Evolutionary conservation across 2,329 filamentous ascomycete species (phyloP), one percentile per base, ranked within the genome.

Genomic region (Thielaviopsis musarum): DNA sequence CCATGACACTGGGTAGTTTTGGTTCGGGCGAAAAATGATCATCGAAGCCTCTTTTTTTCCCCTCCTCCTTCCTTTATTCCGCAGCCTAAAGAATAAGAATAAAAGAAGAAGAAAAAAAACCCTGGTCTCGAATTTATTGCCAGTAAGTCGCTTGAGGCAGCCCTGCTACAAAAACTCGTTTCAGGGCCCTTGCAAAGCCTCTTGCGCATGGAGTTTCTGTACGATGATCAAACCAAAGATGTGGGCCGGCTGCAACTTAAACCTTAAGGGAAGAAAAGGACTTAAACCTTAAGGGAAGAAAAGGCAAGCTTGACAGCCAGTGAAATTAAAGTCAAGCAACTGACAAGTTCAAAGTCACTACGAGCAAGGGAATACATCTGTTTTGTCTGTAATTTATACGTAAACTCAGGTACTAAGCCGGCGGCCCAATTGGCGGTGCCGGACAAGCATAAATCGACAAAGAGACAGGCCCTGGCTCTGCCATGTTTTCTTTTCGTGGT

Each of bases 141-240:
- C 19, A 49, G n/a, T n/a, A 34, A 21, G 28, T 55, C 53, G 19
- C n/a, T 38, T 55, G 53, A 55, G 53, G 53, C 53, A 55, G 53
- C 53, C n/a, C 53, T 55, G 53, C 53, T 41, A 55, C 53, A 55
- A 24, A 38, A 38, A 7, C 53, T 55, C 28, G 53, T 55, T 55
- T 55, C 53, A 55, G 30, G 28, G 28, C n/a, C 53, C 28, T 55
- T 19, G 52, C 24, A 54, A 54, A 54, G 26, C 30, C 52, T 26
- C 52, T 19, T 13, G 53, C 28, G 53, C 53, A 55, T 55, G 28
- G 53, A 55, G 28, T 26, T 38, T 55, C 53, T 38, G n/a, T 13
- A 22, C 28, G 53, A 22, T 21, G 53, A 55, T 55, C 53, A 55
- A 55, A 55, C 53, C 28, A 21, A n/a, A 12, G 9, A 38, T 55